Evolutionary conservation across 148 eudicot species (phyloP), one percentile per base, ranked within the genome.

Genomic region (Fallopia convolvulus): DNA sequence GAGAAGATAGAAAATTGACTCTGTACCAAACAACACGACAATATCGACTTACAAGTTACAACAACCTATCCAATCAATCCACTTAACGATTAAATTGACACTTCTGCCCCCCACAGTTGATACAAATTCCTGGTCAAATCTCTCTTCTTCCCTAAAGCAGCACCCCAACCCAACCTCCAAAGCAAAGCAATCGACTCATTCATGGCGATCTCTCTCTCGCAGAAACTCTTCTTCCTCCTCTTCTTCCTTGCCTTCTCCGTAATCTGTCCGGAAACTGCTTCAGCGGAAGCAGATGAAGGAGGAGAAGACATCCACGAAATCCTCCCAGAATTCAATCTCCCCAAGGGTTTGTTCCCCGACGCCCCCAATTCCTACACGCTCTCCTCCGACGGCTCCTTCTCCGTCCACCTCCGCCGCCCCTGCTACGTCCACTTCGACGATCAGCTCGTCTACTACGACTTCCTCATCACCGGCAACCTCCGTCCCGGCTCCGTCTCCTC

Each of bases 381-480:
- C 61, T 87, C 90, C n/a, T 10, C 81, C 39, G 84, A 87, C 82
- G 91, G 91, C 8, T 39, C 72, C 65, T 89, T 93, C 82, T 58
- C 75, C 12, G 79, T 93, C 33, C 44, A 79, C 1, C 86, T 93
- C 79, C 56, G 80, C 2, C 84, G 80, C 70, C 76, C 91, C 1
- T 93, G 98, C 70, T 91, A 91, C 75, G 91, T 93, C 20, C 83
- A 83, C 12, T 93, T 88, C 80, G 85, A 86, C 17, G 89, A 81
- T 50, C 93, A 93, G 74, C 80, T 89, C 6, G 93, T 91, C 12
- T 93, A 85, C 78, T 93, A 93, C 33, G 88, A 81, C 39, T 77
- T 74, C 23, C 18, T 23, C 6, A 82, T 93, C 74, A 85, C 79
- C 49, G 98, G 98, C 2, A 90, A 82, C 63, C 74, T 93, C 46